Base-by-base conservation (phyloP, 2,329 filamentous ascomycete species). In the Colletotrichum acutatum region DNA sequence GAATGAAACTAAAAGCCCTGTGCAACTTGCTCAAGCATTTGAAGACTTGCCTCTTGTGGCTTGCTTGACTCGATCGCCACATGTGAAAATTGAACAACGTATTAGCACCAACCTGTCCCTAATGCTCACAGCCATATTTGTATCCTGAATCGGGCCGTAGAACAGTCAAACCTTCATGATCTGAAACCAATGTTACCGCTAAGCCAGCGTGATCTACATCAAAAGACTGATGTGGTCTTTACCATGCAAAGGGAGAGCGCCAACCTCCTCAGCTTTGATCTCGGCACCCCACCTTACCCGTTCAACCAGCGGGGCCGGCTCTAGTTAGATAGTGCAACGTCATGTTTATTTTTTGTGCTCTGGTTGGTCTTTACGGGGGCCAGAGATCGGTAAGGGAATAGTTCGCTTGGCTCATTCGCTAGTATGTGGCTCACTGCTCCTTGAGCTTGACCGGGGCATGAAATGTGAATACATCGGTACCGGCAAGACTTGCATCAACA, bases 231-330 rank as follows among this genome's bases (percentile, higher is more conserved):
- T 11, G 0, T 28, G 5, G 37, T 3, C 56, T n/a, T 5, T 32
- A 60, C n/a, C 5, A 19, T 49, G 19, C 4, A 16, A 5, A 19
- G 19, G 19, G 7, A 11, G 34, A 24, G 34, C 46, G 14, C 30
- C 14, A 46, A 12, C 30, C 12, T 37, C 9, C 16, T 28, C 11
- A 12, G 42, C 19, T 60, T 54, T 22, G 34, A 52, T 73, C 22
- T 66, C 66, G 71, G 66, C 37, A 65, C 71, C 52, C 66, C 71
- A 73, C 60, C 54, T 8, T 53, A 1, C 32, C 26, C 11, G 28
- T 9, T 32, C 28, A 22, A 8, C 8, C 14, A 24, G 71, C 28
- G 71, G 71, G 66, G 66, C 66, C 66, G 66, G 34, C 12, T 22
- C 60, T 49, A 61, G 46, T 9, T 30, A 37, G 37, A 22, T 28